Evolutionary conservation across 1,284 basidiomycete species (phyloP).

Genomic region (Ganoderma meredithae): DNA sequence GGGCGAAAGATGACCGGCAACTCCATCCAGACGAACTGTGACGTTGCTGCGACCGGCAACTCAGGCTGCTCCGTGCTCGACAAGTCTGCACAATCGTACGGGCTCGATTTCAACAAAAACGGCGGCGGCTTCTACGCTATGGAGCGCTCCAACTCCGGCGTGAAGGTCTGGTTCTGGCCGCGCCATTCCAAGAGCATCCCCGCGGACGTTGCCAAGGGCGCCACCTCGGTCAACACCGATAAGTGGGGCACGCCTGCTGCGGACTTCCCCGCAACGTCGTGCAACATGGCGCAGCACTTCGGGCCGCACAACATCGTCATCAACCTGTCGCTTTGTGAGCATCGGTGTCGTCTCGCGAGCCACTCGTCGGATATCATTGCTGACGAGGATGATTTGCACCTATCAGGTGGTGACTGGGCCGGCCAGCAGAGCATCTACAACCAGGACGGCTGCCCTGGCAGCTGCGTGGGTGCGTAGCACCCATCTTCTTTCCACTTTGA

Average conservation of each 20-base stretch:
- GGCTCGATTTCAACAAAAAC: constrained; percentile 61
- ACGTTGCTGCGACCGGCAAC: constrained; percentile 59
- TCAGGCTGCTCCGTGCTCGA: constrained; percentile 65
- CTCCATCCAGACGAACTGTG: constrained; percentile 52
- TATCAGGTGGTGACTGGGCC: background rate
- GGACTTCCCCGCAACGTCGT: constrained; percentile 58
- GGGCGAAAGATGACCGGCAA: constrained; percentile 29
- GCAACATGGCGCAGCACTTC: constrained; percentile 56
- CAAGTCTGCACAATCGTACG: constrained; percentile 49
- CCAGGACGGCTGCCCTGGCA: background rate
- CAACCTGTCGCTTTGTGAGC: constrained; percentile 53
- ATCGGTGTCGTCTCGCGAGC: background rate
- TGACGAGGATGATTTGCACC: background rate
- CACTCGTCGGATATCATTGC: background rate
- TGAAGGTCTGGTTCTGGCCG: constrained; percentile 71
- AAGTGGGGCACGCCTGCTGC: constrained; percentile 61
- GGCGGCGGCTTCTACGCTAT: constrained; percentile 65
- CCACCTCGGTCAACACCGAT: constrained; percentile 51
- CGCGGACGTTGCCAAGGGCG: constrained; percentile 51
- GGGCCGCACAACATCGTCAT: constrained; percentile 64
- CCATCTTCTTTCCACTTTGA: constrained; percentile 9
- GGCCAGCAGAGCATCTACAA: background rate
- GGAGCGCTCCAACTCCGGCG: constrained; percentile 55
- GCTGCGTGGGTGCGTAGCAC: background rate
- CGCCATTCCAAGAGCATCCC: constrained; percentile 52